Evolutionary conservation across 139 green algal species (phyloP).

Genomic region (Trebouxia sp.): DNA sequence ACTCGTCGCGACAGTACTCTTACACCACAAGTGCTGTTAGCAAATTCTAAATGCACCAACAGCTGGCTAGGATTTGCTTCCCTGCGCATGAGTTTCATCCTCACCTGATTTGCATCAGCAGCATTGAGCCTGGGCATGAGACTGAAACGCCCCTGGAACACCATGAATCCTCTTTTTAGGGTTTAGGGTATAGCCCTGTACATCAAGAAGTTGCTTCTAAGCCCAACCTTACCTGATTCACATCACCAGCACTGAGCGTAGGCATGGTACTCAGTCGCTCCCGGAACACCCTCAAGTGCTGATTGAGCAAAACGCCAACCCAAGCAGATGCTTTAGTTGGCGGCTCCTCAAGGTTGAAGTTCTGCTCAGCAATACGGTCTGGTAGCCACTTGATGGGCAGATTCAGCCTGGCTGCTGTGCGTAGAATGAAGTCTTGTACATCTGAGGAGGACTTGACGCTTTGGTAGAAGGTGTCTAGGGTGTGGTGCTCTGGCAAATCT

Average conservation of each 20-base stretch:
- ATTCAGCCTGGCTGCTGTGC: slow-evolving; percentile 35
- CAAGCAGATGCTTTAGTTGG: slow-evolving; percentile 35
- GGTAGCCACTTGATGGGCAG: slow-evolving; percentile 37
- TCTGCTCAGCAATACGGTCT: slow-evolving; percentile 31
- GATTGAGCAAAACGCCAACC: slow-evolving; percentile 33
- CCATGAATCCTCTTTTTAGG: not conserved
- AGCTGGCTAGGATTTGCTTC: no score
- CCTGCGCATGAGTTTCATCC: no score
- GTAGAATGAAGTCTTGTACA: slow-evolving; percentile 30
- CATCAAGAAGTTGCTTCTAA: no score
- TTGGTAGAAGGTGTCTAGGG: slow-evolving; percentile 35
- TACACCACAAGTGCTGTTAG: no score
- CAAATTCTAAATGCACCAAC: no score
- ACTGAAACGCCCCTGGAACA: not conserved
- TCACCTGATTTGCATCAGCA: no score
- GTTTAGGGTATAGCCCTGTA: no score
- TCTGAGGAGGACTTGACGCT: slow-evolving; percentile 34
- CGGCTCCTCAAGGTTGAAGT: slow-evolving; percentile 41
- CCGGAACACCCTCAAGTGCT: slow-evolving; percentile 31
- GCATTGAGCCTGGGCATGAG: no score
- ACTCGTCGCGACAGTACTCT: no score
- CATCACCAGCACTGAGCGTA: not conserved
- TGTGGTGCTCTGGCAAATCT: slow-evolving; percentile 32
- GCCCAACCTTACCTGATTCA: slow-evolving; percentile 3
- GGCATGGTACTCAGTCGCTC: slow-evolving; percentile 17